phyloP scores from a whole-genome alignment of 106 monocot species.

The Dendrobium huoshanense region DNA sequence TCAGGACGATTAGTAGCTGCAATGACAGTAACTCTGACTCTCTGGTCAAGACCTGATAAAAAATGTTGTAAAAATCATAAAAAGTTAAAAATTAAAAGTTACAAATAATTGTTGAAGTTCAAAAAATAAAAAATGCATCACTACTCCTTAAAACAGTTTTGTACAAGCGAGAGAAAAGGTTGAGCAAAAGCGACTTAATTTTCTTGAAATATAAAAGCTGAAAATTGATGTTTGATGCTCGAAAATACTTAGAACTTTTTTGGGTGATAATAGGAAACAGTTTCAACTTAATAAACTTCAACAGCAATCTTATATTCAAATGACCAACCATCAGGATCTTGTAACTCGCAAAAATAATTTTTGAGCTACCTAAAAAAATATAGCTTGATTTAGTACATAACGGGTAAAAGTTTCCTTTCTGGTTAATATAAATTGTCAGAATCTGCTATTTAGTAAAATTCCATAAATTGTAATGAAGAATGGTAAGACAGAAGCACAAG shows the following conservation, averaged over 20 bases:
- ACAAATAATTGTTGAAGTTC: neutral
- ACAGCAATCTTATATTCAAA: too few species aligned
- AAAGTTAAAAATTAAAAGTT: neutral
- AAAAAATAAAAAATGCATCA: neutral
- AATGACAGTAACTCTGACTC: conserved; percentile 76
- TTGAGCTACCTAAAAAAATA: too few species aligned
- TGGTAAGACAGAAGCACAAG: neutral
- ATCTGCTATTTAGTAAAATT: too few species aligned
- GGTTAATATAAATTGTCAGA: too few species aligned
- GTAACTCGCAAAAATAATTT: too few species aligned
- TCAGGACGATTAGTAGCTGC: conserved; percentile 99
- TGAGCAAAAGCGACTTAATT: neutral
- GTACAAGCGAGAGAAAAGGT: neutral
- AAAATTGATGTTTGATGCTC: neutral
- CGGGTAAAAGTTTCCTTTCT: too few species aligned
- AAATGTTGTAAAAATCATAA: neutral
- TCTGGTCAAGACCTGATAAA: conserved; percentile 72
- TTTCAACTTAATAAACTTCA: neutral
- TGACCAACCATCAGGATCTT: too few species aligned
- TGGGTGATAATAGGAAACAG: neutral
- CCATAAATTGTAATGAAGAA: too few species aligned
- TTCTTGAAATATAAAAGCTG: neutral
- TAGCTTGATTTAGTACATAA: too few species aligned
- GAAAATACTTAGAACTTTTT: neutral
- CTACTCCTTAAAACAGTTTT: neutral